A percentile compares a stretch with the other conserved stretches of the same genome.
Conservation (phyloP, 495 filamentous ascomycete genomes). For the Xylaria acuta region DNA sequence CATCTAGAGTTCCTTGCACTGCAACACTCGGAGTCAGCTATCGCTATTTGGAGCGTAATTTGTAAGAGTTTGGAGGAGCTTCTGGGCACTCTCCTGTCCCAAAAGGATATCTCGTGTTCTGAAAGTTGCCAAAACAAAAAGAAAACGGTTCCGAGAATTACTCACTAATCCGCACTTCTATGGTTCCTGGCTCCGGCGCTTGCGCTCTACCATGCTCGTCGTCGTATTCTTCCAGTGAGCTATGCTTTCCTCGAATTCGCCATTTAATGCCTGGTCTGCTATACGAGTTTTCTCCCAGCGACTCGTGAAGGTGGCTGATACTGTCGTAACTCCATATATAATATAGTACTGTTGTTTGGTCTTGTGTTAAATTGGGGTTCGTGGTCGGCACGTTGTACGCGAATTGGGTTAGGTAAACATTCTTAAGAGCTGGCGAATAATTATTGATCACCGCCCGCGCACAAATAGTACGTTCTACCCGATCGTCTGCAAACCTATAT, state of each 20-base stretch:
- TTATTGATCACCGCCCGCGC: neutral
- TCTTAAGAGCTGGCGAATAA: neutral
- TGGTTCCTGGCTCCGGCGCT: constrained; percentile 25
- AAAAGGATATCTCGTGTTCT: neutral
- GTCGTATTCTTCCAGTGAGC: constrained; percentile 3
- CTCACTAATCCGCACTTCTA: constrained; percentile 32
- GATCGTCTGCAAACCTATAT: neutral
- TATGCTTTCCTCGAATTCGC: constrained; percentile 6
- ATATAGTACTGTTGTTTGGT: neutral
- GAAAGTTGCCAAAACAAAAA: too few species aligned
- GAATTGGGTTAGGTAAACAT: neutral
- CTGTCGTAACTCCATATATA: constrained; percentile 28
- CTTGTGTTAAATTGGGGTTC: neutral
- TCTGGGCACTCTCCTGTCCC: neutral
- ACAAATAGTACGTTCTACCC: neutral
- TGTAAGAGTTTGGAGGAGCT: neutral
- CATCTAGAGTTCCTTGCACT: constrained; percentile 38
- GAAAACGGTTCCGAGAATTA: too few species aligned
- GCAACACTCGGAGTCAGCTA: neutral
- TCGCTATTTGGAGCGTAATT: neutral
- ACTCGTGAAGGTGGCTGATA: neutral
- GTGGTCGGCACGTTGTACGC: neutral
- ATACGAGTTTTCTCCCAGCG: neutral
- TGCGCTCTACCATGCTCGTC: neutral
- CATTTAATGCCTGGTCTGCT: neutral